Evolutionary conservation across 2,329 filamentous ascomycete genomes (phyloP).

Genomic region (Chrysoporthe deuterocubensis): DNA sequence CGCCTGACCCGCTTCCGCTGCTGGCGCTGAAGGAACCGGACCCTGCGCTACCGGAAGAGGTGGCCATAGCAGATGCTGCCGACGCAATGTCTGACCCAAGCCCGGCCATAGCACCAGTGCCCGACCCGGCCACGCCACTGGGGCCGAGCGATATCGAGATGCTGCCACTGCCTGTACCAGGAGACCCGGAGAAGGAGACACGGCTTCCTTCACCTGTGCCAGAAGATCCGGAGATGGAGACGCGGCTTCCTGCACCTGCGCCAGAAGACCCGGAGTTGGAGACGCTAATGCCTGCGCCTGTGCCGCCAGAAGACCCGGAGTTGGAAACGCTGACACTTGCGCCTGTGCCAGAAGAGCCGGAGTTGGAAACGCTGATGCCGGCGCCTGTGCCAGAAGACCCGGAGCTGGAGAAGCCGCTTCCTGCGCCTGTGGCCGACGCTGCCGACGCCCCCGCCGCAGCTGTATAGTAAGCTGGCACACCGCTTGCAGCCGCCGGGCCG

Average conservation of each 20-base stretch:
- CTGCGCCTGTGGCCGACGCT: background rate
- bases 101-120: background rate
- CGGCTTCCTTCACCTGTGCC: background rate
- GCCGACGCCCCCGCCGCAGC: background rate
- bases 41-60: background rate
- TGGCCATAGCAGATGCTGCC: background rate
- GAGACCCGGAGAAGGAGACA: background rate
- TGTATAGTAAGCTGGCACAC: background rate
- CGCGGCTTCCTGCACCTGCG: background rate
- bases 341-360: background rate
- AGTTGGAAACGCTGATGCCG: background rate
- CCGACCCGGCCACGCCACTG: background rate
- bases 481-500: background rate
- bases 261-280: too few species aligned
- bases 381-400: too few species aligned
- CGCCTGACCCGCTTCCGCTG: background rate
- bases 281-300: background rate
- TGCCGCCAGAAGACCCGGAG: too few species aligned
- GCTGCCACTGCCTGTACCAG: background rate
- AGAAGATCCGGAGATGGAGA: too few species aligned
- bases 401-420: too few species aligned
- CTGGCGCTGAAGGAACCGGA: background rate
- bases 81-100: background rate
- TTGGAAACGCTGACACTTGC: background rate
- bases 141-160: background rate